Percentiles rank a stretch among this genome's conserved stretches.
phyloP scores from a whole-genome alignment of 768 basidiomycete genomes.

The Suillus luteus region DNA sequence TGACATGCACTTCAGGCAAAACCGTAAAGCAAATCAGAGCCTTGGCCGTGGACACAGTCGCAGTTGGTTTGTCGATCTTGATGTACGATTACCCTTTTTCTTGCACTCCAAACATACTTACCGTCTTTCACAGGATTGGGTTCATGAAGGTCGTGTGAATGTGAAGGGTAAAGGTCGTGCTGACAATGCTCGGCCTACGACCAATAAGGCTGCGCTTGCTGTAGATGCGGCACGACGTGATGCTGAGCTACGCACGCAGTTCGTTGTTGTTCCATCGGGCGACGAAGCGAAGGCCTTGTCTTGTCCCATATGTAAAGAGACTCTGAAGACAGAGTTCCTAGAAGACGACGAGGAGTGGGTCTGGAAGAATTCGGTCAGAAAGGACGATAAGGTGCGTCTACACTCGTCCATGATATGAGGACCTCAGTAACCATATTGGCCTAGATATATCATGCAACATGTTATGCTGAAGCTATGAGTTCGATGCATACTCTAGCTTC shows the following conservation, averaged over 20 bases:
- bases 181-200: slow-evolving; percentile 50
- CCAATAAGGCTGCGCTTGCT: slow-evolving; percentile 58
- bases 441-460: slow-evolving; percentile 93
- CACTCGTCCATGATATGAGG: not conserved
- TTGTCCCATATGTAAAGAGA: slow-evolving; percentile 97
- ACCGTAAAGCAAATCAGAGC: slow-evolving; percentile 78
- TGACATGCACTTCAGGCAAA: slow-evolving; percentile 96
- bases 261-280: slow-evolving; percentile 87
- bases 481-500: slow-evolving; percentile 68
- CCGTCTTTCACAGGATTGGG: slow-evolving; percentile 74
- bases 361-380: slow-evolving; percentile 88
- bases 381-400: slow-evolving; percentile 76
- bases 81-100: slow-evolving; percentile 53
- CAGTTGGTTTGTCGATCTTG: slow-evolving; percentile 83
- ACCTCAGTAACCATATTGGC: slow-evolving; percentile 12
- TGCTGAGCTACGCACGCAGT: slow-evolving; percentile 72
- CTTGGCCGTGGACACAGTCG: slow-evolving; percentile 84
- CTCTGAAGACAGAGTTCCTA: slow-evolving; percentile 84
- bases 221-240: slow-evolving; percentile 72
- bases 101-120: slow-evolving; percentile 18
- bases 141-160: slow-evolving; percentile 62
- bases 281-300: slow-evolving; percentile 81
- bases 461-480: slow-evolving; percentile 77
- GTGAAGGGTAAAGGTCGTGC: slow-evolving; percentile 70
- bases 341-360: slow-evolving; percentile 99